Evolutionary conservation across 768 basidiomycete species (phyloP).

Genomic region (Boletus edulis): DNA sequence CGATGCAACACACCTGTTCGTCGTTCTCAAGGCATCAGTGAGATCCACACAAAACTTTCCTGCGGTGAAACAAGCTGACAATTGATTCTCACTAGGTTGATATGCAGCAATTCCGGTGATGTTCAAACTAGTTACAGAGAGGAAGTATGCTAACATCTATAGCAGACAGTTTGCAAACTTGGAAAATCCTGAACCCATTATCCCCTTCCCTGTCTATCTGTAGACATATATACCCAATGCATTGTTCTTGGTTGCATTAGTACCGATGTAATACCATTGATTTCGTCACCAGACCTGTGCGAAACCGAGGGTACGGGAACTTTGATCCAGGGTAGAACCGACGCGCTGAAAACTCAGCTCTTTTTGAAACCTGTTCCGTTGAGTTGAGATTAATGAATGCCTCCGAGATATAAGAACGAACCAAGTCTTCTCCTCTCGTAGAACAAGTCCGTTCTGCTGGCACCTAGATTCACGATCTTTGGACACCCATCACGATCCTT

Average conservation of each 20-base stretch:
- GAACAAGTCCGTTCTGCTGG: constrained; percentile 88
- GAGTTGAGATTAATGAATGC: neutral
- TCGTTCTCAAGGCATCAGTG: constrained; percentile 84
- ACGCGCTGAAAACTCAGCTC: constrained; percentile 19
- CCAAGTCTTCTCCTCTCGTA: constrained; percentile 87
- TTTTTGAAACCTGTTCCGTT: constrained; percentile 30
- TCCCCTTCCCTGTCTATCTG: constrained; percentile 61
- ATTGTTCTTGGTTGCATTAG: constrained; percentile 1
- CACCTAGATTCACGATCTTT: constrained; percentile 96
- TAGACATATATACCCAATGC: constrained; percentile 16
- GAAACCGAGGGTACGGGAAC: neutral
- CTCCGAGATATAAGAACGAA: constrained; percentile 29
- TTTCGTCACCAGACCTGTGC: neutral
- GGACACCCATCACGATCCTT: constrained; percentile 98
- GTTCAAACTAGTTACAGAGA: constrained; percentile 17
- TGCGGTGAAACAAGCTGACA: constrained; percentile 2
- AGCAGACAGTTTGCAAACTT: constrained; percentile 54
- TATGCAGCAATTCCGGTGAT: constrained; percentile 68
- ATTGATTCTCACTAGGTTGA: constrained; percentile 49
- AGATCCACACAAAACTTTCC: constrained; percentile 20
- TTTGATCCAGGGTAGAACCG: neutral
- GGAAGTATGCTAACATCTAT: constrained; percentile 8
- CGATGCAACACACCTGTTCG: constrained; percentile 77
- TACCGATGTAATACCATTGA: neutral
- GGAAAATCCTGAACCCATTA: constrained; percentile 60